phyloP scores from a whole-genome alignment of 2,329 filamentous ascomycete genomes.

The Purpureocillium lavendulum region DNA sequence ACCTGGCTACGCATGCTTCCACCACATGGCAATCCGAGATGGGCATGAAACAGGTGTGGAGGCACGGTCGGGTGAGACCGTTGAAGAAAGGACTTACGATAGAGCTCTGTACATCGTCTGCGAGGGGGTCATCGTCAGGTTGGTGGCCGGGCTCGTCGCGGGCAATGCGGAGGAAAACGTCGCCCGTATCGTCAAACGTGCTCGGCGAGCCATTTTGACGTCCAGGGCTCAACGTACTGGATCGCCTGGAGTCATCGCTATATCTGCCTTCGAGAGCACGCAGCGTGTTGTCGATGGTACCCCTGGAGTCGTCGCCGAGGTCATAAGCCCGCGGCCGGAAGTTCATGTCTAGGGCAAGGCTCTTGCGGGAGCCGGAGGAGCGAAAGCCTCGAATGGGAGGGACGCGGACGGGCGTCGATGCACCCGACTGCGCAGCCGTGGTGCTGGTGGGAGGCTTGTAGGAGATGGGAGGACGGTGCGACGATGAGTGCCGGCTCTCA shows the following conservation, averaged over 20 bases:
- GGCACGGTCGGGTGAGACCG: background rate
- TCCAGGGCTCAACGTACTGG: slow-evolving; percentile 32
- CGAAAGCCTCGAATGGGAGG: slow-evolving; percentile 49
- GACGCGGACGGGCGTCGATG: slow-evolving; percentile 29
- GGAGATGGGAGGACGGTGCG: slow-evolving; percentile 39
- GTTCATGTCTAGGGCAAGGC: slow-evolving; percentile 45
- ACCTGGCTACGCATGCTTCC: background rate
- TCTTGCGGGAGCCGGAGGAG: slow-evolving; percentile 49
- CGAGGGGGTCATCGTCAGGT: slow-evolving; percentile 22
- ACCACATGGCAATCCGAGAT: background rate
- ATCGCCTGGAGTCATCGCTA: slow-evolving; percentile 18
- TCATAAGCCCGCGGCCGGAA: slow-evolving; percentile 35
- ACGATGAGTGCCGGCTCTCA: slow-evolving; percentile 33
- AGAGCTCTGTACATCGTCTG: slow-evolving; percentile 26
- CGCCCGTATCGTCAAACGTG: slow-evolving; percentile 45
- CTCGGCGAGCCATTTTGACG: slow-evolving; percentile 17
- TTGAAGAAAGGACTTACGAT: slow-evolving; percentile 37
- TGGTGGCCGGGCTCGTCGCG: slow-evolving; percentile 39
- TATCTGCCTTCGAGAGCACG: slow-evolving; percentile 39
- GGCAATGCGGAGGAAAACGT: slow-evolving; percentile 52
- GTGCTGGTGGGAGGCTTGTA: slow-evolving; percentile 32
- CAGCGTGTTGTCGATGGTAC: slow-evolving; percentile 40
- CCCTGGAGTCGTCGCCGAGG: slow-evolving; percentile 31
- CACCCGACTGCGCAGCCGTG: slow-evolving; percentile 20
- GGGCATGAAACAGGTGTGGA: background rate